Base-by-base conservation (phyloP, 1,284 basidiomycete genomes). In the Hymenochaete sp. region DNA sequence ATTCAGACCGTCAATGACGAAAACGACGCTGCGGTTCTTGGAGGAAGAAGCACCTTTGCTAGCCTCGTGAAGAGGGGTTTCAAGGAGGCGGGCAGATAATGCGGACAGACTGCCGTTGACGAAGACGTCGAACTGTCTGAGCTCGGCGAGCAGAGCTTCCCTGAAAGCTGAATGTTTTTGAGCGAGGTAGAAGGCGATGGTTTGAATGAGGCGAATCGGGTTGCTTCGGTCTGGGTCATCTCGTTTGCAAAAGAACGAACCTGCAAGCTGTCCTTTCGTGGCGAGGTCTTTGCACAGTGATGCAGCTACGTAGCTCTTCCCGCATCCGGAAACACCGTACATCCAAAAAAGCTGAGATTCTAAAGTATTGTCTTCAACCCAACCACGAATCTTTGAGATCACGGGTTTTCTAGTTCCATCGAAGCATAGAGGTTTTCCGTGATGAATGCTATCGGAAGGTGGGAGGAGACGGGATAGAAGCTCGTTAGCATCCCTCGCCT, bases 1-100 rank as follows among this genome's bases (percentile, higher is more conserved):
- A 37, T 45, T 38, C 10, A 45, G 16, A 28, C 36, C 44, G 32
- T 45, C 44, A 13, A 45, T 11, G 2, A 45, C 36, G 19, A 19
- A 11, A n/a, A 35, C n/a, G 33, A 35, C 33, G n/a, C n/a, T n/a
- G n/a, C n/a, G n/a, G n/a, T n/a, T n/a, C 33, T 8, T 5, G 8
- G 14, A 14, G 7, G 7, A 8, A 7, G 33, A n/a, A 14, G 7
- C 33, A 7, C 8, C 5, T 5, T 35, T 13, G 19, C n/a, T 14
- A 35, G 19, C 33, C 19, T 7, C 33, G 8, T 13, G 6, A 8
- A 35, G 7, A 8, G 6, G 33, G 14, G n/a, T n/a, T 16, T 13
- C 33, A 35, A 35, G 33, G 5, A 35, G 33, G 8, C 6, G 8
- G 5, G 8, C 19, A 18, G 19, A 35, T 18, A 14, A 18, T 14